Evolutionary conservation across 164 flowering plant species (phyloP), one percentile per base, ranked within the genome.

Genomic region (Berberis vulgaris): DNA sequence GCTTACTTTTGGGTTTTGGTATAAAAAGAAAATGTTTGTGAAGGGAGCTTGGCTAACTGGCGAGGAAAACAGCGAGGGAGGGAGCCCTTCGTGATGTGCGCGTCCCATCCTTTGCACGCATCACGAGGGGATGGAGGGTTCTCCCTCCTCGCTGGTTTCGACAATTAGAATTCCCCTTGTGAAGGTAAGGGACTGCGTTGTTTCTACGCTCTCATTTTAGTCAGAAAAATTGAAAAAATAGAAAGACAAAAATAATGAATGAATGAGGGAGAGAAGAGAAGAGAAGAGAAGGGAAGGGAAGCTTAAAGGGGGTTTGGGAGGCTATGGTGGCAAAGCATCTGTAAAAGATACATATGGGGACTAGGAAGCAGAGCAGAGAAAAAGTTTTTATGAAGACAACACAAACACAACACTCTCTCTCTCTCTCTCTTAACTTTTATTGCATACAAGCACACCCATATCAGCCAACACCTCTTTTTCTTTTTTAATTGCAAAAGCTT

Each of bases 261-360:
- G 26, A 26, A 26, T 26, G 26, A 26, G 26, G 56, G 13, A 49
- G 56, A 63, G 65, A 50, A 65, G 44, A 65, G 59, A 61, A 67
- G 68, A n/a, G n/a, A 57, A 49, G 56, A 63, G 65, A 50, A 65
- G 44, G 65, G 59, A 61, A 67, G 68, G 67, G 77, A 74, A 75
- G 75, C 70, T 70, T 67, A 74, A 57, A 73, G 69, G 77, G 68
- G 66, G 56, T 62, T 60, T 57, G 70, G 77, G 73, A 62, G 68
- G 76, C 79, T 74, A 76, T 73, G 77, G 79, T 79, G 77, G 81
- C 75, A 73, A 80, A 82, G 91, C 83, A 85, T 85, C 83, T 82
- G 47, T 4, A 77, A 80, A 57, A 5, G 82, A 76, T 79, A 59
- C 45, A 45, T 38, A 64, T 64, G 59, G 66, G 59, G 41, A 26